Evolutionary conservation across 164 flowering plant genomes (phyloP).

Genomic region (Echeveria elegans): DNA sequence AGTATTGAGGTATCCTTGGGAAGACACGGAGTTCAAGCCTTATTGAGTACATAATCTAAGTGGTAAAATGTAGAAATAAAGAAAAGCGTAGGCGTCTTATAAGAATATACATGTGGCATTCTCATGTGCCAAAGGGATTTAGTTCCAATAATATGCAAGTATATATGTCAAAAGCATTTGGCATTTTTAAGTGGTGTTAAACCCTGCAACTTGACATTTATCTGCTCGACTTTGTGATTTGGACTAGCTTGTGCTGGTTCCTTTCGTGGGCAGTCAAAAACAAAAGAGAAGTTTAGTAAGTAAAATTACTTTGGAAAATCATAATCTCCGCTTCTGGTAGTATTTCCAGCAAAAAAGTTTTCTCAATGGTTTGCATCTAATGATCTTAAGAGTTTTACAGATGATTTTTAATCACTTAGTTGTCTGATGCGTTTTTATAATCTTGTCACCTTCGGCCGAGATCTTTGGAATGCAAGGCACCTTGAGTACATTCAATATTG

Average conservation of each 20-base stretch:
- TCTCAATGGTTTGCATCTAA: not conserved
- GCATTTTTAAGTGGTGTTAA: not conserved
- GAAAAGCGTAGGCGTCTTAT: too few species aligned
- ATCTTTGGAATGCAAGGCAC: not conserved
- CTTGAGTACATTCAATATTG: not conserved
- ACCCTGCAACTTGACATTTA: not conserved
- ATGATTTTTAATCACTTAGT: not conserved
- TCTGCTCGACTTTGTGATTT: not conserved
- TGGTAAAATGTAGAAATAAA: too few species aligned
- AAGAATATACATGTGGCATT: too few species aligned
- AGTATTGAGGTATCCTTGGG: not conserved
- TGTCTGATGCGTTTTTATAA: not conserved
- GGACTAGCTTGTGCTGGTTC: not conserved
- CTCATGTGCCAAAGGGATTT: too few species aligned
- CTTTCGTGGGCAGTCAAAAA: not conserved
- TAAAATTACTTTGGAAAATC: not conserved
- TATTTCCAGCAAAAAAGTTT: not conserved
- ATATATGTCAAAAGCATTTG: too few species aligned
- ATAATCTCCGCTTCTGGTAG: not conserved
- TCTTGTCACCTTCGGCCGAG: not conserved
- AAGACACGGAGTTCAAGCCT: not conserved
- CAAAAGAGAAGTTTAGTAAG: not conserved
- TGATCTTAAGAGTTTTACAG: not conserved
- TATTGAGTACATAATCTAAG: not conserved
- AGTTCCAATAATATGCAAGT: too few species aligned